Conservation (phyloP, 495 filamentous ascomycete genomes). For the Talaromyces adpressus region DNA sequence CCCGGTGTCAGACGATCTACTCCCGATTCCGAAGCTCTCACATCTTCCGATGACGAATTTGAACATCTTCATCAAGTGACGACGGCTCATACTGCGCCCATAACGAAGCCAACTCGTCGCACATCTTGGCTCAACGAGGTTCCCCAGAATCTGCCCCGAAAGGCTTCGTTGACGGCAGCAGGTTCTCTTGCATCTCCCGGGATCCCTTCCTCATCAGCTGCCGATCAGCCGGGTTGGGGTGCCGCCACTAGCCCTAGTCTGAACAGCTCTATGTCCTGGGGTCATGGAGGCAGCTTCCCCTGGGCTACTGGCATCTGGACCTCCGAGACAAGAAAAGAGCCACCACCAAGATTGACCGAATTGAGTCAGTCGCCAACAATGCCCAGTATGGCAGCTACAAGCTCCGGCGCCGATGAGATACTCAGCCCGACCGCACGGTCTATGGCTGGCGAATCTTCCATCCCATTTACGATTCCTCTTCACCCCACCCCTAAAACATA, state of each 20-base stretch:
- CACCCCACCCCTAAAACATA: constrained; percentile 90
- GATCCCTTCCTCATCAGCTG: constrained; percentile 65
- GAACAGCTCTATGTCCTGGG: constrained; percentile 51
- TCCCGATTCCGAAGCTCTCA: constrained; percentile 86
- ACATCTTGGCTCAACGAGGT: constrained; percentile 51
- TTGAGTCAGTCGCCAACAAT: constrained; percentile 73
- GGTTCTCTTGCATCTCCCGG: constrained; percentile 65
- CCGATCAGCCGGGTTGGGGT: constrained; percentile 65
- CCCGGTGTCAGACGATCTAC: constrained; percentile 65
- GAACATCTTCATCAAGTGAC: constrained; percentile 39
- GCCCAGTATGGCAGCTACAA: constrained; percentile 44
- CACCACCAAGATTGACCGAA: constrained; percentile 64
- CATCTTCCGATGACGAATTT: constrained; percentile 85
- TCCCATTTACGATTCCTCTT: constrained; percentile 85
- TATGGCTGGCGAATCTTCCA: constrained; percentile 49
- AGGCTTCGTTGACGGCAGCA: constrained; percentile 37
- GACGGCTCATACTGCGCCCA: constrained; percentile 25
- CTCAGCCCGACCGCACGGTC: constrained; percentile 49
- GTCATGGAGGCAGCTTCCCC: constrained; percentile 54
- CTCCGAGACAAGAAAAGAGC: constrained; percentile 64
- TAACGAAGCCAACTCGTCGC: constrained; percentile 38
- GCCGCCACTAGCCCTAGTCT: constrained; percentile 35
- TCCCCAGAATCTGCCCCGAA: constrained; percentile 36
- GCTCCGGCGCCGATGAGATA: constrained; percentile 39
- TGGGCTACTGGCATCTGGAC: constrained; percentile 79